Evolutionary conservation across 1,139 yeast species (phyloP), one percentile per base, ranked within the genome.

Genomic region (Geotrichum histeridarum): DNA sequence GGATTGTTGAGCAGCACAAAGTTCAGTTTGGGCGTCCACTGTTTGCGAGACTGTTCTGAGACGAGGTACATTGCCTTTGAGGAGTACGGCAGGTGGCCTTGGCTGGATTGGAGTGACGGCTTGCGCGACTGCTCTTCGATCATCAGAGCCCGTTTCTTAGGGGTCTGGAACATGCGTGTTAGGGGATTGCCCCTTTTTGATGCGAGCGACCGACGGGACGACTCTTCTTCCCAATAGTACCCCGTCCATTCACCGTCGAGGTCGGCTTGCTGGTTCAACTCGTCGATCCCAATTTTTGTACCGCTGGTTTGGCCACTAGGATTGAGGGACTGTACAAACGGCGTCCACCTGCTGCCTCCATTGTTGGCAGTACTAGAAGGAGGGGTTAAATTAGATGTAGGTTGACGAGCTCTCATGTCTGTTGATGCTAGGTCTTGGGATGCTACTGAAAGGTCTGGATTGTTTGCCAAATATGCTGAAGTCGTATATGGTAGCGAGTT

Each of bases 1-100:
- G 95, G 94, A 66, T 87, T 88, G 61, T 82, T 82, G 54, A 88
- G 76, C 48, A 90, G 73, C 14, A 85, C 71, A 45, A 82, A 73
- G 53, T 74, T 75, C 18, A 87, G 63, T 31, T 79, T 76, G 1
- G 94, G 66, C 86, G 88, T 60, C 81, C 81, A 54, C 86, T 76
- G 81, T 82, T 51, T 81, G 57, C 65, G 55, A 1, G 66, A 59
- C 39, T 62, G 65, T 31, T 63, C 66, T 1, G 68, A 60, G n/a
- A 64, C 60, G 37, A 65, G 60, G 50, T 64, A 48, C 17, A 17
- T 14, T 17, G 53, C 33, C 27, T 51, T 17, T 18, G 31, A 14
- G 15, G 49, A 53, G 31, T 48, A 42, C 8, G 38, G 30, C 12
- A 38, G 31, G 33, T 42, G 4, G 33, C 35, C 49, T 30, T n/a